Base-by-base conservation (phyloP, 2,329 filamentous ascomycete genomes). In the Nigrograna mackinnonii region DNA sequence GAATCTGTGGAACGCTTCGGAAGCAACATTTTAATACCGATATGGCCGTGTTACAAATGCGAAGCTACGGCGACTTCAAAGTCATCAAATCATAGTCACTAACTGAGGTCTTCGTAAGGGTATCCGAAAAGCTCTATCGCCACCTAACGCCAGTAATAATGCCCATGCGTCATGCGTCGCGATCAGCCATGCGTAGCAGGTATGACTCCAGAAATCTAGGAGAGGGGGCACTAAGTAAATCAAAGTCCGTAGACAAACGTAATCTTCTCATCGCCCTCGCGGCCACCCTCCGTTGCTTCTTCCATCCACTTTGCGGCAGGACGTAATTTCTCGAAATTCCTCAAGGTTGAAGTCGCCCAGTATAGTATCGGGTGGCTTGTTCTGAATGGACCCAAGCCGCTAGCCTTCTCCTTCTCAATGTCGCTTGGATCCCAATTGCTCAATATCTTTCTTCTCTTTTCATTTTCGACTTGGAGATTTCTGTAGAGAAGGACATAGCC, bases 181-280 rank as follows among this genome's bases (percentile, higher is more conserved):
- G 7, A 9, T 5, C n/a, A 32, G 6, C 30, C 30, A 32, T 14
- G 3, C 20, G 6, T 16, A 37, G 32, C 9, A 19, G 9, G 36
- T 20, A 20, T 13, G 24, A 5, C 17, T 34, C 14, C 18, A n/a
- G n/a, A n/a, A n/a, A n/a, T n/a, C n/a, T n/a, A n/a, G n/a, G n/a
- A n/a, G n/a, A n/a, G n/a, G n/a, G n/a, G n/a, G n/a, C n/a, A n/a
- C 2, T 28, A 3, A 28, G 24, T 28, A 28, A 28, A 28, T 50
- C 41, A 62, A 19, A 67, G 42, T 9, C 70, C 69, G 47, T 75
- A 77, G 35, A 68, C 52, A 53, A 74, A 77, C 0, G 73, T 76
- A 35, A 75, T 49, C 57, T 65, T 74, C 57, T 76, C 72, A 39
- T 77, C 73, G 4, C 73, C 74, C 20, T 67, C 54, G 47, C 67